These are phyloP conservation scores for Pseudozyma tsukubaensis DNA, from an alignment of 1,284 basidiomycete species.

Conservation along the genomic window DNA sequence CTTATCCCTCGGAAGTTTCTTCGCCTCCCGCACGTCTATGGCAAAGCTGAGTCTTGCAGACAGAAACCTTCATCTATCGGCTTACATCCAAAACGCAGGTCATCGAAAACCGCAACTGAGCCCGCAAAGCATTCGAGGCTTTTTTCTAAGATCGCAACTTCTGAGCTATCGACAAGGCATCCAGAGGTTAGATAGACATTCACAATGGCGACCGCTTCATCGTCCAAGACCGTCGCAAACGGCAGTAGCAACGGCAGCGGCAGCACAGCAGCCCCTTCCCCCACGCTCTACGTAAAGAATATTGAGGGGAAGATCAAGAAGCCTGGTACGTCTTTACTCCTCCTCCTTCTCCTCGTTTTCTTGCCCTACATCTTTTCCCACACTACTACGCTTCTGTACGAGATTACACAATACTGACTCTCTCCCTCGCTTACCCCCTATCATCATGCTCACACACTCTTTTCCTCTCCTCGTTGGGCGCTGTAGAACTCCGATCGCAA, in stretches of 20 bases:
- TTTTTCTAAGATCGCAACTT: too few relatives aligned
- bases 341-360: not conserved
- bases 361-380: not conserved
- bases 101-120: too few relatives aligned
- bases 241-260: constrained; percentile 1
- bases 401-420: not conserved
- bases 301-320: constrained; percentile 95
- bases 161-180: not conserved
- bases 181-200: not conserved
- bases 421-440: not conserved
- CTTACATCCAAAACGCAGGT: too few relatives aligned
- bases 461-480: not conserved
- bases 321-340: constrained; percentile 71
- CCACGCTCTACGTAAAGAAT: constrained; percentile 92
- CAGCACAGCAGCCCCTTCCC: constrained; percentile 74
- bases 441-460: not conserved
- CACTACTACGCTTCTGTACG: too few relatives aligned
- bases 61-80: too few relatives aligned
- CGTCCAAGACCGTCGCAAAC: constrained; percentile 10
- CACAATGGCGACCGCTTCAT: constrained; percentile 11
- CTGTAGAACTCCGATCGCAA: constrained; percentile 80
- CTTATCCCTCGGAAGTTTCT: too few relatives aligned
- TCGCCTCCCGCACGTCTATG: too few relatives aligned
- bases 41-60: too few relatives aligned
- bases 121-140: too few relatives aligned